A percentile compares a stretch with the other conserved stretches of the same genome.
phyloP scores from a whole-genome alignment of 2,329 filamentous ascomycete genomes.

The Macrophomina pseudophaseolina region DNA sequence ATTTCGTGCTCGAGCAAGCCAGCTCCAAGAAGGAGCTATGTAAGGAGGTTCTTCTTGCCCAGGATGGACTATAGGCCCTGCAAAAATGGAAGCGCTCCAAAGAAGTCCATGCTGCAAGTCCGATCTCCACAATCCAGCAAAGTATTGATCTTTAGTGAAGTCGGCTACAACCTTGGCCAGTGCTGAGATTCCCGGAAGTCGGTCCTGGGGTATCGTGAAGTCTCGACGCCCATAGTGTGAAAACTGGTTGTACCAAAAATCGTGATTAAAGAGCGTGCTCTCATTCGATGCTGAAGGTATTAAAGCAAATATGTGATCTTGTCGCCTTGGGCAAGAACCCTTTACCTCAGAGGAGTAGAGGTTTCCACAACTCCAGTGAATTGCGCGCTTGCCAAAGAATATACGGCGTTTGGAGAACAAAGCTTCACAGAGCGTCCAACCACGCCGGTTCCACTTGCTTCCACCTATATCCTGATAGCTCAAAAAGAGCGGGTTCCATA shows the following conservation, averaged over 20 bases:
- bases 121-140: neutral
- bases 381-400: neutral
- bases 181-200: neutral
- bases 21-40: constrained; percentile 9
- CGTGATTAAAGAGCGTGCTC: neutral
- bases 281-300: neutral
- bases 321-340: neutral
- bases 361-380: constrained; percentile 6
- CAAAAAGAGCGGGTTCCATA: neutral
- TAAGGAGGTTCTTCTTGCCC: neutral
- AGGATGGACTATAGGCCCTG: neutral
- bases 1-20: neutral
- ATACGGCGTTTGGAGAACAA: neutral
- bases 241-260: neutral
- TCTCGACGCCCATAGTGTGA: neutral
- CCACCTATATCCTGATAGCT: neutral
- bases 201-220: neutral
- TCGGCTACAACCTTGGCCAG: neutral
- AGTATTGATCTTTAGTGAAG: neutral
- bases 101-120: neutral
- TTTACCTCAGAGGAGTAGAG: neutral
- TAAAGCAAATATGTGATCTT: neutral
- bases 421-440: constrained; percentile 9
- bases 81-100: neutral
- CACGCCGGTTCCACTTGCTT: neutral